phyloP scores from a whole-genome alignment of 2,329 filamentous ascomycete species.

The Westerdykella sp. region DNA sequence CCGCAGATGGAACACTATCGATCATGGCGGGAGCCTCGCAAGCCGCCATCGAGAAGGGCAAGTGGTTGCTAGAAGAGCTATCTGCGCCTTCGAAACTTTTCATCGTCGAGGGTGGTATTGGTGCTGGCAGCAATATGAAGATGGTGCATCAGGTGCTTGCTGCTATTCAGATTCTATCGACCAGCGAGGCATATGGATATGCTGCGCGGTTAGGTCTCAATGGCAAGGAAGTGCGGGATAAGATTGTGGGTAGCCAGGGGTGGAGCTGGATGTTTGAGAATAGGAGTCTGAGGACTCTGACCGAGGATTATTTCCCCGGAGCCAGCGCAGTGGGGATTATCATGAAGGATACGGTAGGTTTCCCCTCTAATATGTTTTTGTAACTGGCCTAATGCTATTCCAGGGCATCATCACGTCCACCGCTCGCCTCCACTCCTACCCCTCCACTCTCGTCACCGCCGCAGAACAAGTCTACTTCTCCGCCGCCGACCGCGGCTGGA shows the following conservation, averaged over 20 bases:
- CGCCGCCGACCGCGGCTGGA: constrained; percentile 53
- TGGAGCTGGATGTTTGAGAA: constrained; percentile 53
- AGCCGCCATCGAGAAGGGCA: constrained; percentile 52
- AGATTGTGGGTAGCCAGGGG: constrained; percentile 42
- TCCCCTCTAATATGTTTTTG: neutral
- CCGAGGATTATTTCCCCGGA: constrained; percentile 45
- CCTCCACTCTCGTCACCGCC: constrained; percentile 54
- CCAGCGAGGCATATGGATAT: constrained; percentile 53
- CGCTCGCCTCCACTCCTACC: constrained; percentile 53
- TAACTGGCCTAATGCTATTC: constrained; percentile 2
- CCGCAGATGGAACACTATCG: constrained; percentile 64
- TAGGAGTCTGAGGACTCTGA: constrained; percentile 49
- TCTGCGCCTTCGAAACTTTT: constrained; percentile 55
- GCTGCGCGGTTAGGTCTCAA: constrained; percentile 50
- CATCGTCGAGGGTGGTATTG: constrained; percentile 47
- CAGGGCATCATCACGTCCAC: constrained; percentile 62
- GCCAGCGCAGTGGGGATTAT: constrained; percentile 44
- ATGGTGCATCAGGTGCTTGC: constrained; percentile 55
- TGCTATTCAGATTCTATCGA: constrained; percentile 52
- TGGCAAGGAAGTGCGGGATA: constrained; percentile 44
- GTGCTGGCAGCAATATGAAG: constrained; percentile 52
- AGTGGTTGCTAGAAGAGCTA: constrained; percentile 57
- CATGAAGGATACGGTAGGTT: constrained; percentile 41
- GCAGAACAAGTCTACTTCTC: constrained; percentile 62
- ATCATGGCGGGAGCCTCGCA: constrained; percentile 65